phyloP scores from a whole-genome alignment of 805 yeast genomes.

The Grigorovia yakushimaensis region DNA sequence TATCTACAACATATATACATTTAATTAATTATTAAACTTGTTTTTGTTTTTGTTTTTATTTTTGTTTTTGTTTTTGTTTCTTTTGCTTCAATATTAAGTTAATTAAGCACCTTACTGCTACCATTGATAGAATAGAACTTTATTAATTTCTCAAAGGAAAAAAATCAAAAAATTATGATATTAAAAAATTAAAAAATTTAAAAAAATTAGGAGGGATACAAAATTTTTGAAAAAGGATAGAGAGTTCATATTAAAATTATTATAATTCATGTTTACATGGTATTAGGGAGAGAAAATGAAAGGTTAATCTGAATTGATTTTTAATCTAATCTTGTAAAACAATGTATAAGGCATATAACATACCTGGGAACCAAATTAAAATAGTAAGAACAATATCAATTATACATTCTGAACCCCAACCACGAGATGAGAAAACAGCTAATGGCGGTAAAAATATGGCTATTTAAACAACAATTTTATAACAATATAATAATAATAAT shows the following conservation, averaged over 20 bases:
- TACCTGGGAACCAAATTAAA: conserved; percentile 60
- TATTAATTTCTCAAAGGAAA: no score
- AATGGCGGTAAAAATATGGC: conserved; percentile 66
- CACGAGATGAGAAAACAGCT: conserved; percentile 63
- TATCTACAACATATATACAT: not conserved
- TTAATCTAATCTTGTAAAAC: conserved; percentile 28
- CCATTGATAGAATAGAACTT: no score
- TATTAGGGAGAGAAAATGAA: no score
- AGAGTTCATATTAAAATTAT: not conserved
- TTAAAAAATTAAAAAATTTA: not conserved
- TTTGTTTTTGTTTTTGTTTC: not conserved
- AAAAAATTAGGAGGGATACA: not conserved
- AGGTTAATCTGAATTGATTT: no score
- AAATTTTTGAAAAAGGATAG: no score
- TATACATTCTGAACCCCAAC: conserved; percentile 54
- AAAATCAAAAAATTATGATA: no score
- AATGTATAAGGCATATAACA: conserved; percentile 63
- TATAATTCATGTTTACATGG: no score
- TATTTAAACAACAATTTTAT: conserved; percentile 9
- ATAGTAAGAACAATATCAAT: conserved; percentile 47
- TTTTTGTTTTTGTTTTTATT: not conserved
- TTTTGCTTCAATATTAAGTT: no score
- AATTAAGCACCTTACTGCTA: no score
- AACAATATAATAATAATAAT: no score
- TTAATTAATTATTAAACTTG: not conserved